Conservation (phyloP, 768 basidiomycete genomes). For the Tulasnella sp. region DNA sequence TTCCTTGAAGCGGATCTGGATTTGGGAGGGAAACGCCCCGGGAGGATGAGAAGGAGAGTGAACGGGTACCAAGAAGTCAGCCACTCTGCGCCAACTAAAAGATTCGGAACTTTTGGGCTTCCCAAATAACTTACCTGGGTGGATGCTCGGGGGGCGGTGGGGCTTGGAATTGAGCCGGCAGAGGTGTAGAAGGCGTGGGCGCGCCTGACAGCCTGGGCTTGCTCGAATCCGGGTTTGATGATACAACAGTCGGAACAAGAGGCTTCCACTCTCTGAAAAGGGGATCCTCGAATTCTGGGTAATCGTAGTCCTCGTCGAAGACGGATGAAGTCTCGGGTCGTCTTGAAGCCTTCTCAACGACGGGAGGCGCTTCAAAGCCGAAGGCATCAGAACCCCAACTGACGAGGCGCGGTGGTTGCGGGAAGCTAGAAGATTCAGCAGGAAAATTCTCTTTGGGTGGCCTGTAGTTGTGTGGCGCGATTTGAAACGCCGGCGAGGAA, state of each 20-base stretch:
- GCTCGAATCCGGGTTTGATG: neutral
- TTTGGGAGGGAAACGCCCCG: neutral
- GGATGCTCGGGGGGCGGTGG: neutral
- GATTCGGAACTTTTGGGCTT: neutral
- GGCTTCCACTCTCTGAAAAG: neutral
- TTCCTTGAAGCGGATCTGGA: neutral
- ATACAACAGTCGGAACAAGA: neutral
- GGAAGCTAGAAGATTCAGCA: neutral
- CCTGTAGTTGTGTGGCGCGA: neutral
- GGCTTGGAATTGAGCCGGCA: conserved; percentile 10
- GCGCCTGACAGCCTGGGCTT: neutral
- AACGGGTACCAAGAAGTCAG: neutral
- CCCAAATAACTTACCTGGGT: neutral
- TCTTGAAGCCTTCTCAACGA: neutral
- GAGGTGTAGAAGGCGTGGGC: neutral
- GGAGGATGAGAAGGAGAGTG: neutral
- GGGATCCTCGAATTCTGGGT: too few relatives aligned
- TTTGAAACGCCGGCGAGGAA: neutral
- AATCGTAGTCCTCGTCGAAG: too few relatives aligned
- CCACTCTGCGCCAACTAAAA: neutral
- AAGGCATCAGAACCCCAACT: neutral
- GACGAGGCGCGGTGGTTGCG: neutral
- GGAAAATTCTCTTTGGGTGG: neutral
- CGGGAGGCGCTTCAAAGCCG: neutral
- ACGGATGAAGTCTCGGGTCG: too few relatives aligned